phyloP scores from a whole-genome alignment of 768 basidiomycete species.

The Amanita exitialis region DNA sequence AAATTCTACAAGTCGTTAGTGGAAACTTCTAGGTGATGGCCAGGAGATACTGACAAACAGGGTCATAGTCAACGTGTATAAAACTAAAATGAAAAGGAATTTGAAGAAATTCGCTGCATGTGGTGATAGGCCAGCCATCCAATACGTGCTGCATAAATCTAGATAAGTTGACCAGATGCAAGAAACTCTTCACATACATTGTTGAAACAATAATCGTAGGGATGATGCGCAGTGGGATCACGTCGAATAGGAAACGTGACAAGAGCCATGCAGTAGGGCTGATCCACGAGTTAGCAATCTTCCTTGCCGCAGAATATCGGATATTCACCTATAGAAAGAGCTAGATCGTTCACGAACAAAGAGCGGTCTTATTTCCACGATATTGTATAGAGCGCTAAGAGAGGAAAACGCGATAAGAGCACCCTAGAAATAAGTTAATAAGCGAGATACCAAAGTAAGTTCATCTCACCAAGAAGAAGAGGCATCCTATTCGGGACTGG shows the following conservation, averaged over 20 bases:
- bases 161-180: not conserved
- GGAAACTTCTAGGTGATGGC: not conserved
- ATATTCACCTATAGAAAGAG: slow-evolving; percentile 65
- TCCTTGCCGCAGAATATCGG: not conserved
- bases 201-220: slow-evolving; percentile 83
- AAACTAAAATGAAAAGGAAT: slow-evolving; percentile 80
- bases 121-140: slow-evolving; percentile 87
- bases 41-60: slow-evolving; percentile 52
- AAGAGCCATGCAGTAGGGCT: slow-evolving; percentile 89
- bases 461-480: slow-evolving; percentile 76
- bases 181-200: slow-evolving; percentile 42
- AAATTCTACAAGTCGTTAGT: slow-evolving; percentile 53
- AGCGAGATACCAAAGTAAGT: not conserved
- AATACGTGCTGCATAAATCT: slow-evolving; percentile 51
- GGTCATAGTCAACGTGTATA: slow-evolving; percentile 80
- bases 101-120: slow-evolving; percentile 88
- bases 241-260: slow-evolving; percentile 82
- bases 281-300: not conserved
- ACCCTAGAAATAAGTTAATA: slow-evolving; percentile 37
- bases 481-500: slow-evolving; percentile 85
- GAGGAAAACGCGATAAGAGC: slow-evolving; percentile 87
- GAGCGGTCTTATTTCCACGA: slow-evolving; percentile 73
- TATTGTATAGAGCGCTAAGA: slow-evolving; percentile 82
- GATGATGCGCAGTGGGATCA: slow-evolving; percentile 79
- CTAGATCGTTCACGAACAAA: slow-evolving; percentile 87